These are phyloP conservation scores for Populus alba DNA, from an alignment of 345 rosid species.

Conservation along the genomic window DNA sequence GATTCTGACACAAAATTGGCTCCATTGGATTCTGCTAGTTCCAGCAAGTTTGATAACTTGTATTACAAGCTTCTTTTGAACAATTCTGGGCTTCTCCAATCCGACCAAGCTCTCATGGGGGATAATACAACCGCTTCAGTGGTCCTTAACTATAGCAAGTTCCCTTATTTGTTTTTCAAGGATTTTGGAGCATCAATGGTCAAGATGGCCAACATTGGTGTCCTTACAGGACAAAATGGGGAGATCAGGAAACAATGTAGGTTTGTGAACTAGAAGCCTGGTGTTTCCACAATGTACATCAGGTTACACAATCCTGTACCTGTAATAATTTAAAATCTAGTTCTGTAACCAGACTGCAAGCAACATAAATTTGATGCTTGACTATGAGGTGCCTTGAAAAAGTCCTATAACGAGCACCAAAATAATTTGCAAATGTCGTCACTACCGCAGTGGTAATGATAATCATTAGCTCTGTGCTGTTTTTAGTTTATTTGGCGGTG, in stretches of 20 bases:
- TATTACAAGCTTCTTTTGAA: slow-evolving; percentile 45
- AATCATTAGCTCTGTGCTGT: no score
- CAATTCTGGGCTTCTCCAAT: slow-evolving; percentile 58
- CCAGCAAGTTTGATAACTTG: slow-evolving; percentile 47
- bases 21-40: slow-evolving; percentile 41
- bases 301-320: neutral
- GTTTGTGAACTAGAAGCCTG: slow-evolving; percentile 42
- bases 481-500: no score
- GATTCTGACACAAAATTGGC: slow-evolving; percentile 46
- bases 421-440: no score
- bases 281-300: neutral
- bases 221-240: slow-evolving; percentile 71
- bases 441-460: no score
- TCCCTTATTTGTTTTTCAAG: slow-evolving; percentile 46
- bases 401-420: no score
- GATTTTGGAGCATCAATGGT: slow-evolving; percentile 74
- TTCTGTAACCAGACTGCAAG: neutral
- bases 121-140: slow-evolving; percentile 54
- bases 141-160: slow-evolving; percentile 52
- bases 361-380: neutral
- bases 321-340: neutral
- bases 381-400: neutral
- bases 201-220: slow-evolving; percentile 76
- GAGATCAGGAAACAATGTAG: slow-evolving; percentile 75
- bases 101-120: slow-evolving; percentile 64